Evolutionary conservation across 345 rosid species (phyloP).

Genomic region (Eucalyptus urophylla): DNA sequence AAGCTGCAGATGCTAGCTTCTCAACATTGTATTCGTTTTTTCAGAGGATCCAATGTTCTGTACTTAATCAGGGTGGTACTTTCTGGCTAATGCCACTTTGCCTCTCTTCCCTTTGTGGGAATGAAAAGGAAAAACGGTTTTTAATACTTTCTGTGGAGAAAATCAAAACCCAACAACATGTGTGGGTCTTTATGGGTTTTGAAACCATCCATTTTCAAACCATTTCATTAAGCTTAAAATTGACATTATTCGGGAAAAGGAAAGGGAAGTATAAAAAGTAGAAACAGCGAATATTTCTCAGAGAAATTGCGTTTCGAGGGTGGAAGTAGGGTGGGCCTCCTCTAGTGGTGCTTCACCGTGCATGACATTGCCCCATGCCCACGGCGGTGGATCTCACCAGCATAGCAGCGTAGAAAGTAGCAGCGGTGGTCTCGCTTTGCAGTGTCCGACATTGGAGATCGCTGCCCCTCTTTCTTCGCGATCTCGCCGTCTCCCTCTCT

Average conservation of each 20-base stretch:
- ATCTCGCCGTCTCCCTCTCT: neutral
- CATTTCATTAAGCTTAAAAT: neutral
- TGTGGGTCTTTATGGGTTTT: neutral
- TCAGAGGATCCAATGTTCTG: neutral
- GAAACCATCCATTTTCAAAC: neutral
- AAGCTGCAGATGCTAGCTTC: neutral
- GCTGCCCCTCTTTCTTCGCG: no score
- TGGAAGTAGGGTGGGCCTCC: no score
- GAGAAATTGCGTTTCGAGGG: no score
- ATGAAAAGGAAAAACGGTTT: neutral
- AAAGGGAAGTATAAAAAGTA: neutral
- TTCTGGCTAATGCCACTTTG: neutral
- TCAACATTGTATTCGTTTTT: neutral
- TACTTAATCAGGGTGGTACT: neutral
- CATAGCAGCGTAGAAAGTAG: no score
- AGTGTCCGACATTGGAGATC: no score
- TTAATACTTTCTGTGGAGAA: neutral
- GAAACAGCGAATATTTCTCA: neutral
- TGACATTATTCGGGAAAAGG: neutral
- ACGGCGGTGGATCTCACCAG: no score
- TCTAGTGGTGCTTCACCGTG: no score
- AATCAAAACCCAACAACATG: neutral
- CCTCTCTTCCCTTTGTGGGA: neutral
- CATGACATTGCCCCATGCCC: no score
- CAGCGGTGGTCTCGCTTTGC: no score